phyloP scores from a whole-genome alignment of 2,329 filamentous ascomycete genomes.

The Venturia carpophila region DNA sequence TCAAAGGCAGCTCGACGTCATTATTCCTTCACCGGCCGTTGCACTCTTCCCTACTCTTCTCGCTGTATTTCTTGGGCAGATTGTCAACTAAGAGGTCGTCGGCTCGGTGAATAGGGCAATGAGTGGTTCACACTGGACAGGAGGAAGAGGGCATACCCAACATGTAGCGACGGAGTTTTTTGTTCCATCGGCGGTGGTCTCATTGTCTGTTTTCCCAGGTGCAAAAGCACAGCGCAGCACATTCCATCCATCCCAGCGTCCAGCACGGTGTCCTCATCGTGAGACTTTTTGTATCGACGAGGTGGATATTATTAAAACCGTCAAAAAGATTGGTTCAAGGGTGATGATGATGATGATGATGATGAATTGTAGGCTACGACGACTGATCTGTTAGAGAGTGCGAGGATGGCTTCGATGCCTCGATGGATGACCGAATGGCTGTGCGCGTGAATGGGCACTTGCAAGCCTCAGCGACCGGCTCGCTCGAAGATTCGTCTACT shows the following conservation, averaged over 20 bases:
- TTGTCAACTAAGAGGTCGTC: not conserved
- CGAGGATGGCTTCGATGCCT: not conserved
- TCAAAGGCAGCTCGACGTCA: not conserved
- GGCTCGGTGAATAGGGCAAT: not conserved
- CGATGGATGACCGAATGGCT: not conserved
- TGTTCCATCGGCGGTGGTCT: not conserved
- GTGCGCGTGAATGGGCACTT: not conserved
- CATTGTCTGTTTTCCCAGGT: not conserved
- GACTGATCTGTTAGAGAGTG: not conserved
- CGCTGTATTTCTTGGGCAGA: not conserved
- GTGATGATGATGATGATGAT: not conserved
- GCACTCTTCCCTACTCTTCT: not conserved
- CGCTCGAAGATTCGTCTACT: not conserved
- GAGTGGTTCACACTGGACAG: not conserved
- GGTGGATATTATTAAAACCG: not conserved
- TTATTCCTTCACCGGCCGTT: not conserved
- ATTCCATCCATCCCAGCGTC: not conserved
- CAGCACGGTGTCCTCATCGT: not conserved
- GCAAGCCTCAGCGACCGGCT: not conserved
- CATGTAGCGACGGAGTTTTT: slow-evolving; percentile 1
- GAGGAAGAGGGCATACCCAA: not conserved
- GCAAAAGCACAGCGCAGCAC: not conserved
- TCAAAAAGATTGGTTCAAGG: not conserved
- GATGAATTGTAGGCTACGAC: slow-evolving; percentile 2
- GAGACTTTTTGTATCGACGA: not conserved